These are phyloP conservation scores for Colletotrichum kahawae DNA, from an alignment of 2,329 filamentous ascomycete genomes.

Conservation along the genomic window DNA sequence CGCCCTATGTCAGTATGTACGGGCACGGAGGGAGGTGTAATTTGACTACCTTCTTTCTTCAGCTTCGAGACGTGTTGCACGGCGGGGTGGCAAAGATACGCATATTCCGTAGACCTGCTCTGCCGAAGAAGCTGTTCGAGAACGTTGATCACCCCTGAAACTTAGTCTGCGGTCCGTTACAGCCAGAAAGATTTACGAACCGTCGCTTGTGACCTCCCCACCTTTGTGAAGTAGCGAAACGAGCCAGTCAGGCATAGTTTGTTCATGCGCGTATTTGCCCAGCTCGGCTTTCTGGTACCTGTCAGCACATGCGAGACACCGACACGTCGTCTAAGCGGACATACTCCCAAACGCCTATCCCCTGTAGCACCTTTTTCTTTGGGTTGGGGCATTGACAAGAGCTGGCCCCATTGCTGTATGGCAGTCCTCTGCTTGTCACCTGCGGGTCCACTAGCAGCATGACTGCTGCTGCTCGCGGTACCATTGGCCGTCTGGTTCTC, in stretches of 20 bases:
- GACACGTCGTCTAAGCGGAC: not conserved
- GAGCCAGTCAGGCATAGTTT: conserved; percentile 76
- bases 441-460: not conserved
- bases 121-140: conserved; percentile 68
- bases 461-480: not conserved
- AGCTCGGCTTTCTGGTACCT: conserved; percentile 61
- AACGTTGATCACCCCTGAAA: conserved; percentile 62
- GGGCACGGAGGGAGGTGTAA: not conserved
- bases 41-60: conserved; percentile 65
- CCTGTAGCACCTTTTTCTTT: not conserved
- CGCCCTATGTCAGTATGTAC: not conserved
- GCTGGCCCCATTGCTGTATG: conserved; percentile 34
- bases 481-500: not conserved
- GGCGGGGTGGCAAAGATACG: conserved; percentile 79
- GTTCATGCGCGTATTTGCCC: conserved; percentile 75
- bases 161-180: conserved; percentile 33
- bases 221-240: conserved; percentile 64
- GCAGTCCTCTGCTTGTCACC: conserved; percentile 23
- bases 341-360: conserved; percentile 13
- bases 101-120: conserved; percentile 67
- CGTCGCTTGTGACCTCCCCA: conserved; percentile 59
- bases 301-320: not conserved
- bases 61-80: conserved; percentile 85
- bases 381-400: conserved; percentile 18
- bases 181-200: conserved; percentile 34